phyloP scores from a whole-genome alignment of 371 early-diverging fungal genomes.

The Mucor piriformis region DNA sequence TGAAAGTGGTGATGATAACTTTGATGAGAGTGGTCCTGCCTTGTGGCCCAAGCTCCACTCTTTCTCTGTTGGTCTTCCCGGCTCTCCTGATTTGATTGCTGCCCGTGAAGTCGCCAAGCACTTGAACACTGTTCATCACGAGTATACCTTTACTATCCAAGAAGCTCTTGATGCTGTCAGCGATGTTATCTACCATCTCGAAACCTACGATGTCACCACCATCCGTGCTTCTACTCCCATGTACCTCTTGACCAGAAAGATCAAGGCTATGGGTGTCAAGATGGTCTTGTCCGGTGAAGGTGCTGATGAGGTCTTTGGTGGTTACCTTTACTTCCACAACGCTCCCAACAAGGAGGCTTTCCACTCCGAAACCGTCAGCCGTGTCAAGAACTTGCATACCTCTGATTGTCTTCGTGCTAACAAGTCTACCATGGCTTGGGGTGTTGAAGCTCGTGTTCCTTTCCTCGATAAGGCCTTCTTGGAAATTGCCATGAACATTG shows the following conservation, averaged over 20 bases:
- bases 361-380: conserved; percentile 85
- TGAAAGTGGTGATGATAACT: conserved; percentile 54
- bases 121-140: conserved; percentile 91
- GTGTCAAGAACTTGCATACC: conserved; percentile 94
- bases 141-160: conserved; percentile 92
- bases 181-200: conserved; percentile 95
- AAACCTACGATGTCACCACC: conserved; percentile 99
- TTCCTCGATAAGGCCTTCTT: conserved; percentile 91
- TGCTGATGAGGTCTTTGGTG: conserved; percentile 95
- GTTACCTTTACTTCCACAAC: conserved; percentile 96
- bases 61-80: conserved; percentile 93
- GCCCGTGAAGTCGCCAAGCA: conserved; percentile 90
- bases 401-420: conserved; percentile 96
- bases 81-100: conserved; percentile 93
- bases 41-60: conserved; percentile 91
- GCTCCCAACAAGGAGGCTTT: conserved; percentile 84
- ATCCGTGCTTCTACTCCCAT: conserved; percentile 97
- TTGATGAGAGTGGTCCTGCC: conserved; percentile 68
- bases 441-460: conserved; percentile 96
- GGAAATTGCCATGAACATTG: conserved; percentile 85
- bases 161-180: conserved; percentile 94
- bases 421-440: conserved; percentile 99
- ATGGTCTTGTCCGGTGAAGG: conserved; percentile 98
- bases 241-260: conserved; percentile 94
- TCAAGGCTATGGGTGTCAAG: conserved; percentile 97